phyloP scores from a whole-genome alignment of 73 alveolate genomes.

The Breviolum minutum region DNA sequence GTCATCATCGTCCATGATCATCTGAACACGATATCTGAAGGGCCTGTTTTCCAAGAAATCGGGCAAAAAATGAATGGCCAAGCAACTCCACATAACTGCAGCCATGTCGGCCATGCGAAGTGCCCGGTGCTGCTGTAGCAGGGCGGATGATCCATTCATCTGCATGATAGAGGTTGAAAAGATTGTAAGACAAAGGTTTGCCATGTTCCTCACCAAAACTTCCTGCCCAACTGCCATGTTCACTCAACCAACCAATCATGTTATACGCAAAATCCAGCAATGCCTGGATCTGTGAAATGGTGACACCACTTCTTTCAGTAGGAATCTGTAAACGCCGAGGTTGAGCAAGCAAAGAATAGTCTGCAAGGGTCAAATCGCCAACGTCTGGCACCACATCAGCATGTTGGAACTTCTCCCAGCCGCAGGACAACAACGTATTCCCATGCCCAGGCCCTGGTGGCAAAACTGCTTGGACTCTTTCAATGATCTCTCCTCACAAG shows the following conservation, averaged over 20 bases:
- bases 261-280: background rate
- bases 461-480: background rate
- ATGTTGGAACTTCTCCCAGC: background rate
- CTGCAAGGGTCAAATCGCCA: background rate
- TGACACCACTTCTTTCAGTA: slow-evolving; percentile 8
- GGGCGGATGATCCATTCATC: slow-evolving; percentile 14
- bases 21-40: too few species aligned
- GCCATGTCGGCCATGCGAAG: slow-evolving; percentile 5
- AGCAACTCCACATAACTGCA: slow-evolving; percentile 63
- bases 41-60: too few species aligned
- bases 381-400: background rate
- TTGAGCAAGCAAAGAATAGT: background rate
- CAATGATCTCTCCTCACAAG: background rate
- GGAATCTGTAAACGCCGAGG: background rate
- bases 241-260: background rate
- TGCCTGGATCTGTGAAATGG: slow-evolving; percentile 15
- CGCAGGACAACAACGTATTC: slow-evolving; percentile 16
- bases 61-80: background rate
- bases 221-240: background rate
- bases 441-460: slow-evolving; percentile 26
- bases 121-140: background rate
- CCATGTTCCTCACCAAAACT: slow-evolving; percentile 47
- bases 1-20: too few species aligned
- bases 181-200: background rate
- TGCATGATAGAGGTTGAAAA: slow-evolving; percentile 53